Evolutionary conservation across 768 basidiomycete genomes (phyloP).

Genomic region (Rhodotorula graminis): DNA sequence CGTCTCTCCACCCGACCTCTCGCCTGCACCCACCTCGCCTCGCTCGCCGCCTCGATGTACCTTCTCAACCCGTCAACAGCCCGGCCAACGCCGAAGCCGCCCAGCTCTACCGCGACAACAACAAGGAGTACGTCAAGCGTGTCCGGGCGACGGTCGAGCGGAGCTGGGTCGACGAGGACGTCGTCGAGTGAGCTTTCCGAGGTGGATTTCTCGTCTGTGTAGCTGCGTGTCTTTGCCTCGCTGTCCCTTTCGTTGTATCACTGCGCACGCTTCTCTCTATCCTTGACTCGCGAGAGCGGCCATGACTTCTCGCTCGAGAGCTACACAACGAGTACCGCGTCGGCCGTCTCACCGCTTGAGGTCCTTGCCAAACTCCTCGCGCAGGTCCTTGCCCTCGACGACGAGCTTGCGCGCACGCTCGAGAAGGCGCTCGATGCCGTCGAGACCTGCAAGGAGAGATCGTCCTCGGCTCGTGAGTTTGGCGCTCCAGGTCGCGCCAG

Average conservation of each 20-base stretch:
- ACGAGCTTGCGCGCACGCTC: constrained; percentile 49
- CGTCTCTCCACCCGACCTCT: not conserved
- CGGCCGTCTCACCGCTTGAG: not conserved
- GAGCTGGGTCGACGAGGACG: constrained; percentile 73
- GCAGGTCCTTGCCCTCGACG: constrained; percentile 17
- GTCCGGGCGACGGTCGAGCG: constrained; percentile 92
- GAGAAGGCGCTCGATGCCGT: constrained; percentile 76
- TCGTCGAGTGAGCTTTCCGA: not conserved
- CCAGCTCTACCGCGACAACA: constrained; percentile 90
- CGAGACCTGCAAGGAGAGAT: constrained; percentile 55
- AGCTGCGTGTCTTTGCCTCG: not conserved
- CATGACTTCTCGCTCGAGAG: no score
- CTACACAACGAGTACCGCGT: no score
- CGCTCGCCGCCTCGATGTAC: not conserved
- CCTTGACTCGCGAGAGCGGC: no score
- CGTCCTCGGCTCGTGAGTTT: not conserved
- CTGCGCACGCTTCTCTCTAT: not conserved
- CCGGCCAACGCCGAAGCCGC: constrained; percentile 98
- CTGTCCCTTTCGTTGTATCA: not conserved
- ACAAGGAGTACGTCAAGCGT: constrained; percentile 93
- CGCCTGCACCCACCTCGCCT: not conserved
- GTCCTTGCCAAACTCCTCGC: not conserved
- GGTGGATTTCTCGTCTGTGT: not conserved
- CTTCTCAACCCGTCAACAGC: constrained; percentile 50
- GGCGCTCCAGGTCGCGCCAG: constrained; percentile 57